Conservation (phyloP, 2,329 filamentous ascomycete species). For the Knufia fluminis region DNA sequence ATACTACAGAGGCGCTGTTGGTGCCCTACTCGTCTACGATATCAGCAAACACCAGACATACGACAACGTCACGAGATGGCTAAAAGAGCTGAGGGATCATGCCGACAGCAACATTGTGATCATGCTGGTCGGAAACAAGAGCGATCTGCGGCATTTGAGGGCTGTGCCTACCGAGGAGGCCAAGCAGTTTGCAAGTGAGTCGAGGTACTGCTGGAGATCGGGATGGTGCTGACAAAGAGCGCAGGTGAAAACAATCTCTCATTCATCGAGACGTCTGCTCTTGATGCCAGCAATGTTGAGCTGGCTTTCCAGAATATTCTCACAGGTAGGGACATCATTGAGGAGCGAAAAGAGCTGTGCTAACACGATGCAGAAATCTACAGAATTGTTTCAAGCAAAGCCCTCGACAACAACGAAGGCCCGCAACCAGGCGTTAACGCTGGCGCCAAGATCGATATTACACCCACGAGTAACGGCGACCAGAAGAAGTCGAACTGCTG, state of each 20-base stretch:
- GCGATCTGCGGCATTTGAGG: conserved; percentile 96
- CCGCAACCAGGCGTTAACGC: conserved; percentile 71
- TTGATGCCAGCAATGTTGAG: conserved; percentile 98
- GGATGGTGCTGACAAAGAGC: conserved; percentile 19
- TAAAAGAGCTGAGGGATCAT: conserved; percentile 97
- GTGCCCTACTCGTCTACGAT: conserved; percentile 95
- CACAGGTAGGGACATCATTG: conserved; percentile 58
- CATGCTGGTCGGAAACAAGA: conserved; percentile 99
- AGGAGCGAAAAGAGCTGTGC: conserved; percentile 9
- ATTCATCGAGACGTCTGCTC: conserved; percentile 97
- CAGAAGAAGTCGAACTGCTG: conserved; percentile 76
- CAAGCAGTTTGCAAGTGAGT: conserved; percentile 89
- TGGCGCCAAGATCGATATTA: conserved; percentile 72
- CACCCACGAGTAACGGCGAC: conserved; percentile 71
- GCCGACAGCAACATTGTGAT: conserved; percentile 99
- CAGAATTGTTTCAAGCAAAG: conserved; percentile 97
- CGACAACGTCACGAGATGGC: conserved; percentile 96
- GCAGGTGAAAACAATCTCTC: conserved; percentile 93
- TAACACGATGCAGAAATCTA: conserved; percentile 69
- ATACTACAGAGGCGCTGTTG: conserved; percentile 96
- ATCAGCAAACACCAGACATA: conserved; percentile 99
- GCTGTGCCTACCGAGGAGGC: conserved; percentile 97
- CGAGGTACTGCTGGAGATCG: neutral
- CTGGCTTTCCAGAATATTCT: conserved; percentile 99
- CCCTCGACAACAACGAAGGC: conserved; percentile 79